A percentile compares a stretch with the other conserved stretches of the same genome.
phyloP scores from a whole-genome alignment of 768 basidiomycete species.

The Lanmaoa rubissima region DNA sequence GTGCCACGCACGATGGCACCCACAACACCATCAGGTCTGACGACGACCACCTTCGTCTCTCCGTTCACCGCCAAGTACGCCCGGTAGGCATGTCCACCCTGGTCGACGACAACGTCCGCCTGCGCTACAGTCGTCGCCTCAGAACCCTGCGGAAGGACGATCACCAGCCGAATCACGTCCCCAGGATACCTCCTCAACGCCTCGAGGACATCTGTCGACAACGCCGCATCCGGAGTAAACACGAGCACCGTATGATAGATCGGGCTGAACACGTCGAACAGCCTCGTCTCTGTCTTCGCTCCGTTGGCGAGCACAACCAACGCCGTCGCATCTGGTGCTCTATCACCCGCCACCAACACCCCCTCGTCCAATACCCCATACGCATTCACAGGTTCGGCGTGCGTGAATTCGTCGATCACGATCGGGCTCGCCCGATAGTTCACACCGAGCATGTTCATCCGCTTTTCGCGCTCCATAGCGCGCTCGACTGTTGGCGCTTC shows the following conservation, averaged over 20 bases:
- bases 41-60: constrained; percentile 34
- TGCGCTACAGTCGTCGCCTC: constrained; percentile 6
- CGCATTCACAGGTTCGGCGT: constrained; percentile 7
- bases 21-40: constrained; percentile 46
- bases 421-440: constrained; percentile 38
- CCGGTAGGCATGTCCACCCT: constrained; percentile 37
- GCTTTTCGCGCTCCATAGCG: neutral
- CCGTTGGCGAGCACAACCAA: constrained; percentile 18
- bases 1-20: constrained; percentile 30
- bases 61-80: constrained; percentile 36
- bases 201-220: constrained; percentile 7
- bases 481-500: neutral
- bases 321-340: constrained; percentile 43
- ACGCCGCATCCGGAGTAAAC: constrained; percentile 17
- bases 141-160: constrained; percentile 13
- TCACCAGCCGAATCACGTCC: constrained; percentile 2
- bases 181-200: constrained; percentile 5
- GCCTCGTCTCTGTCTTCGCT: neutral
- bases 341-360: constrained; percentile 40
- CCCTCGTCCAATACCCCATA: constrained; percentile 24
- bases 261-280: constrained; percentile 27
- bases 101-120: constrained; percentile 37
- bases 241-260: constrained; percentile 31
- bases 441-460: constrained; percentile 30
- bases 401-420: constrained; percentile 36